Base-by-base conservation (phyloP, 83 land plant species). In the Thuja plicata region DNA sequence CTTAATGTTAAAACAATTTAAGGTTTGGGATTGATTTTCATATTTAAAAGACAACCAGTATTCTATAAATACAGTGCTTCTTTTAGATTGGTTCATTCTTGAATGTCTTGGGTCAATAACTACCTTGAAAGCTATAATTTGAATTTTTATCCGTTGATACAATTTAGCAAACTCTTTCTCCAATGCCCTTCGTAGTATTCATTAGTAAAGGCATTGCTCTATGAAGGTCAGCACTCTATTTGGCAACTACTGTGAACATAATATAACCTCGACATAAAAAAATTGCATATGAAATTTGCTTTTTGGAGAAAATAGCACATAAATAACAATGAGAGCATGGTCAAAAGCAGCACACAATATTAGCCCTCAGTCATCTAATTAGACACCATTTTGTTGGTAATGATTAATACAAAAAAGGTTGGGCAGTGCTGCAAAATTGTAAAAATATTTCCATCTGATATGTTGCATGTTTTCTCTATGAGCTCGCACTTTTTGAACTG, bases 311-410 rank as follows among this genome's bases (percentile, higher is more conserved):
- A 27, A 66, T 8, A 66, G n/a, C 71, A 66, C 24, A 66, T 6
- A 66, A 19, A 66, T 66, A 66, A 66, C 5, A 66, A 27, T 24
- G 71, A 66, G 24, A 24, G n/a, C 30, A 66, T 24, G 6, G n/a
- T 66, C 71, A 66, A 66, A 74, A 74, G 37, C 78, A 74, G 78
- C 78, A 30, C 37, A 45, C 32, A 81, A 45, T 5, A 9, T 27
- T 24, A 45, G n/a, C 85, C 85, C 78, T 45, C 41, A 82, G 54
- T 41, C 85, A 45, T 45, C 54, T 82, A 82, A 82, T 24, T 82
- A 45, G 17, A 46, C 8, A 46, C 8, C 54, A 82, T 45, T 82
- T 79, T 79, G 43, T 40, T 41, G 45, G 16, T 45, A 82, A 10
- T 41, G 50, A 82, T 43, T 43, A 27, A 8, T 81, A 45, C 13